phyloP scores from a whole-genome alignment of 1,284 basidiomycete genomes.

The Irpex sp. region DNA sequence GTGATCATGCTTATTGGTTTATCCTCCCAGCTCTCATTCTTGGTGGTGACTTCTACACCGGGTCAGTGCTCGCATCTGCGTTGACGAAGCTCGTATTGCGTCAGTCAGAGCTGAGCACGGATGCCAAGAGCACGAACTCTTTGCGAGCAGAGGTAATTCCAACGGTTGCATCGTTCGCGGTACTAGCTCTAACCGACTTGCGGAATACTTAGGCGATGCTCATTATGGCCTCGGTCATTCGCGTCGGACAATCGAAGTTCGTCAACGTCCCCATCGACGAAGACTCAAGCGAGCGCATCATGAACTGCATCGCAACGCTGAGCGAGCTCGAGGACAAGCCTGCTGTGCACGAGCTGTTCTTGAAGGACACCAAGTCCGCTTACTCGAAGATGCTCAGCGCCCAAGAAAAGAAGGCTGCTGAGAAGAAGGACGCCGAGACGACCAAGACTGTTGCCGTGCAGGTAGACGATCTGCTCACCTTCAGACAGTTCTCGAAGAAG shows the following conservation, averaged over 20 bases:
- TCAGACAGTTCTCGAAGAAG: conserved; percentile 96
- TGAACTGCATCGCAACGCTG: conserved; percentile 94
- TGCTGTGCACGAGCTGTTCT: conserved; percentile 80
- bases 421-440: conserved; percentile 82
- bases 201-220: conserved; percentile 76
- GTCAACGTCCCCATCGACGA: conserved; percentile 94
- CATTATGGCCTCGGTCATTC: conserved; percentile 96
- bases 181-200: neutral
- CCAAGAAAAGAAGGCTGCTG: conserved; percentile 87
- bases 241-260: conserved; percentile 96
- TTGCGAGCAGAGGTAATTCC: conserved; percentile 81
- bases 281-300: conserved; percentile 94
- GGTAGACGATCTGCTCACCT: conserved; percentile 88
- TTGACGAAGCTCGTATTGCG: conserved; percentile 91
- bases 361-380: conserved; percentile 89
- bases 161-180: neutral
- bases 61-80: conserved; percentile 82
- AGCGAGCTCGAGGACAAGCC: conserved; percentile 65
- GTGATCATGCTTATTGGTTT: conserved; percentile 1
- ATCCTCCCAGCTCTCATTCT: conserved; percentile 68
- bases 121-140: conserved; percentile 59
- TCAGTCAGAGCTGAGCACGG: conserved; percentile 58
- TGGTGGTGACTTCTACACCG: conserved; percentile 97
- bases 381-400: conserved; percentile 93
- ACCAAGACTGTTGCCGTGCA: conserved; percentile 75